A percentile compares a stretch with the other conserved stretches of the same genome.
Evolutionary conservation across 768 basidiomycete genomes (phyloP).

Genomic region (Neoboletus subvelutipes): DNA sequence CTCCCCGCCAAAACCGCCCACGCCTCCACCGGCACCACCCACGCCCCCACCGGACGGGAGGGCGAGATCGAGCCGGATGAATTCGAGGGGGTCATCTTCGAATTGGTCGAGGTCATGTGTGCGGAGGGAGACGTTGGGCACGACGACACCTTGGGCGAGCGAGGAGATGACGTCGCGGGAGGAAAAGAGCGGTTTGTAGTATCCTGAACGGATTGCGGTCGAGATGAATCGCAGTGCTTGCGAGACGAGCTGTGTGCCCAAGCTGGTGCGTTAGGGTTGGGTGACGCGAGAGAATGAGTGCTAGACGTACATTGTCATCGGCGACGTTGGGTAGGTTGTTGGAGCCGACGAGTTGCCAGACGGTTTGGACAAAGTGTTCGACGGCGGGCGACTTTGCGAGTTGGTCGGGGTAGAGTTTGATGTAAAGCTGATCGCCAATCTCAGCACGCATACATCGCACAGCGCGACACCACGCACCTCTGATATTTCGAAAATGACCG

Average conservation of each 20-base stretch:
- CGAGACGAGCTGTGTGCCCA: slow-evolving; percentile 66
- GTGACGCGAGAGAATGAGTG: background rate
- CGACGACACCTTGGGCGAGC: slow-evolving; percentile 85
- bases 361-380: slow-evolving; percentile 74
- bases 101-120: slow-evolving; percentile 94
- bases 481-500: slow-evolving; percentile 84
- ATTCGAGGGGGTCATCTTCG: slow-evolving; percentile 96
- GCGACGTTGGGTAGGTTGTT: slow-evolving; percentile 68
- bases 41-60: slow-evolving; percentile 46
- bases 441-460: background rate
- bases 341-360: slow-evolving; percentile 81
- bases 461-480: slow-evolving; percentile 53
- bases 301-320: slow-evolving; percentile 66
- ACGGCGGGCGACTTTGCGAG: slow-evolving; percentile 62
- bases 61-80: slow-evolving; percentile 83
- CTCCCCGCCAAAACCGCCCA: slow-evolving; percentile 50
- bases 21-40: slow-evolving; percentile 38
- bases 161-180: slow-evolving; percentile 75
- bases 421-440: slow-evolving; percentile 54
- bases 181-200: slow-evolving; percentile 80
- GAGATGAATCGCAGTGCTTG: slow-evolving; percentile 90
- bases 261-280: background rate
- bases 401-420: slow-evolving; percentile 81
- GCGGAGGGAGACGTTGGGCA: slow-evolving; percentile 89
- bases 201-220: slow-evolving; percentile 85